phyloP scores from a whole-genome alignment of 2,329 filamentous ascomycete genomes.

The Ascomycota sp. region DNA sequence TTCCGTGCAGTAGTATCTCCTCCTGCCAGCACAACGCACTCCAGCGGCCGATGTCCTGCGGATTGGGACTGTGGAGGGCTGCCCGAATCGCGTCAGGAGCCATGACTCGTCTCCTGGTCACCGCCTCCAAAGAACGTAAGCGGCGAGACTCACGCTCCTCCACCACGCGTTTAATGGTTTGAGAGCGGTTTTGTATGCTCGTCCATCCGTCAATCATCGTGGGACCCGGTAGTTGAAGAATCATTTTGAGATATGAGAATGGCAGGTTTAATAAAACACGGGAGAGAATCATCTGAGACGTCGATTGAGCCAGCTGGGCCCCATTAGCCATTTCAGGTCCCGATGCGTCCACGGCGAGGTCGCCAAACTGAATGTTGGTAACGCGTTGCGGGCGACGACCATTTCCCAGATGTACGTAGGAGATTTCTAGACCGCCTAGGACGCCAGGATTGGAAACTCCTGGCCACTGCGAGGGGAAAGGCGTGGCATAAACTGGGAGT shows the following conservation, averaged over 20 bases:
- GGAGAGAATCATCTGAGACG: constrained; percentile 33
- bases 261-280: constrained; percentile 50
- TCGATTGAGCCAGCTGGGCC: constrained; percentile 8
- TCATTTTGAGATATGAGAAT: constrained; percentile 41
- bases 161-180: constrained; percentile 28
- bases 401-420: constrained; percentile 14
- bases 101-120: constrained; percentile 15
- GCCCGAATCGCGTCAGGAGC: constrained; percentile 14
- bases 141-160: constrained; percentile 37
- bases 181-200: constrained; percentile 23
- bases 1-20: constrained; percentile 15
- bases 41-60: constrained; percentile 21
- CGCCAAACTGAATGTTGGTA: constrained; percentile 51
- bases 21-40: constrained; percentile 29
- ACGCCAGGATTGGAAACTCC: too few relatives aligned
- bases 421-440: too few relatives aligned
- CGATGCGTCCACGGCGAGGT: constrained; percentile 24
- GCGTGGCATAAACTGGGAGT: constrained; percentile 11
- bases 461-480: constrained; percentile 2
- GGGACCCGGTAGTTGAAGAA: constrained; percentile 39
- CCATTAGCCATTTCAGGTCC: constrained; percentile 13
- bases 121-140: constrained; percentile 20
- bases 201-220: constrained; percentile 30
- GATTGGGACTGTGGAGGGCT: constrained; percentile 17
- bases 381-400: constrained; percentile 29